Evolutionary conservation across 805 yeast genomes (phyloP), one percentile per base, ranked within the genome.

Genomic region (Yarrowia sp.): DNA sequence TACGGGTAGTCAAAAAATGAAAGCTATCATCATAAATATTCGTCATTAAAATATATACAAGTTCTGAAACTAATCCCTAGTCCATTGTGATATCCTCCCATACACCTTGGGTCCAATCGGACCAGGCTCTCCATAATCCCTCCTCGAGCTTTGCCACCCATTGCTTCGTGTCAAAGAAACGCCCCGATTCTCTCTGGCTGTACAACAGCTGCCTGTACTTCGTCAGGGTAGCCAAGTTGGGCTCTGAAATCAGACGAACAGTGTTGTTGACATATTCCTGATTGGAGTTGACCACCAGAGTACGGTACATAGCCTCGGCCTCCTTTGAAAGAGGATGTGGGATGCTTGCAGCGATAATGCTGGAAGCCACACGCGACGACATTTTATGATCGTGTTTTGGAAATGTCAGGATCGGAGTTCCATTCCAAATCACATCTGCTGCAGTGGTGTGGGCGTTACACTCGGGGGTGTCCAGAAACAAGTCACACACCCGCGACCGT

Each of bases 401-500:
- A 42, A 66, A 74, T 4, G 78, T 75, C 24, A 76, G 55, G 9
- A 76, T 70, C 1, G 79, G 79, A 2, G 78, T 73, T 13, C 77
- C 76, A 3, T 74, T 66, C 79, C 79, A 76, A 19, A 73, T 47
- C 20, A 76, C 76, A 61, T 76, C 79, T 0, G 77, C 74, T 19
- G 79, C 77, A 3, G 79, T 76, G 17, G 79, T 76, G 58, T 76
- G 79, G 40, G 77, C 79, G 66, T 75, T 76, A 66, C 79, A 76
- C 53, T 76, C 79, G 6, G 78, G 78, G 6, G 79, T 76, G 53
- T 76, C 79, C 4, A 76, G 68, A 40, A 76, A 72, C 34, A 76
- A 15, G 61, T 76, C 79, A 15, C 76, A 74, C 4, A 72, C 74
- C 9, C 78, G 67, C n/a, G 76, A 73, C 38, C 79, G 68, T 20